Percentiles rank a stretch among this genome's conserved stretches.
These are phyloP conservation scores for Saccharomyces eubayanus DNA, from an alignment of 805 yeast species.

Conservation along the genomic window DNA sequence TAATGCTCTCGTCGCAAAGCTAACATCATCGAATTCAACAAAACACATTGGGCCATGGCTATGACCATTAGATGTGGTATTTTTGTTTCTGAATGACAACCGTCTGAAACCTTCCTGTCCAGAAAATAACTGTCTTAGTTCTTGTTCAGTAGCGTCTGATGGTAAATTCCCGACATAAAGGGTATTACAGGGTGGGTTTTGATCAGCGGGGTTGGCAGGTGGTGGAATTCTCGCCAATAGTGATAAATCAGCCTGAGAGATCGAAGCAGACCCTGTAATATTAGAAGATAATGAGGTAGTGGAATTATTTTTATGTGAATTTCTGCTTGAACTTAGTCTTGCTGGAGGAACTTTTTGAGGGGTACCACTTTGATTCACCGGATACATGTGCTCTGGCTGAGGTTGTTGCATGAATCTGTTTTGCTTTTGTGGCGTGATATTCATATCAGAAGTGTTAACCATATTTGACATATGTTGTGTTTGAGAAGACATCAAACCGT, in stretches of 20 bases:
- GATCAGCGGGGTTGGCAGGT: slow-evolving; percentile 97
- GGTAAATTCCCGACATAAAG: slow-evolving; percentile 95
- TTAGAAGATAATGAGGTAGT: slow-evolving; percentile 25
- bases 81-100: slow-evolving; percentile 80
- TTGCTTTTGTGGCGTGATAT: background rate
- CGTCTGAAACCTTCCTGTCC: slow-evolving; percentile 90
- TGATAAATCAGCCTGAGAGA: slow-evolving; percentile 53
- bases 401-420: background rate
- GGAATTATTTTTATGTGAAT: slow-evolving; percentile 20
- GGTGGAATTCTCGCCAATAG: slow-evolving; percentile 75
- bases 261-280: slow-evolving; percentile 12
- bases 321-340: slow-evolving; percentile 13
- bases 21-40: slow-evolving; percentile 96
- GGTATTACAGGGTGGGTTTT: slow-evolving; percentile 97
- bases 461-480: slow-evolving; percentile 1
- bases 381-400: slow-evolving; percentile 6
- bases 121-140: slow-evolving; percentile 76
- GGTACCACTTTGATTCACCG: slow-evolving; percentile 7
- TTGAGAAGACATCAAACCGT: slow-evolving; percentile 6
- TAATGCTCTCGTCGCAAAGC: slow-evolving; percentile 84
- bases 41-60: slow-evolving; percentile 98
- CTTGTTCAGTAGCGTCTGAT: slow-evolving; percentile 92
- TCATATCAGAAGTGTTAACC: background rate
- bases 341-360: slow-evolving; percentile 15
- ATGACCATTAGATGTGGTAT: slow-evolving; percentile 31